Percentiles rank a stretch among this genome's conserved stretches.
Conservation (phyloP, 768 basidiomycete genomes). For the Pleurotus tuoliensis region DNA sequence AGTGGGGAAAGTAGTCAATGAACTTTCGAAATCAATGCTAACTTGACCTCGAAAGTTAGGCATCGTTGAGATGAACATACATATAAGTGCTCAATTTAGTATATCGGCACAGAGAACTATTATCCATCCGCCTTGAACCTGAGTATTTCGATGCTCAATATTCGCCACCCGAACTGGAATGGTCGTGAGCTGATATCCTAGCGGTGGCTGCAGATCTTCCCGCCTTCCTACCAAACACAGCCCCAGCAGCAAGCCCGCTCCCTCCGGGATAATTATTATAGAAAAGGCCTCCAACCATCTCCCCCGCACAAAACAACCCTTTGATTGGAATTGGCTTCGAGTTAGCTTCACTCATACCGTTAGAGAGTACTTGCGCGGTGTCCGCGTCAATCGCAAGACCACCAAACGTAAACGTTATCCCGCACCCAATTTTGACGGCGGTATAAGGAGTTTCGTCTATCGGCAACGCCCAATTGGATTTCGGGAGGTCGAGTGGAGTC, state of each 20-base stretch:
- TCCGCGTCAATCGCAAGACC: conserved; percentile 57
- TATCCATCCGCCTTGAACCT: too few relatives aligned
- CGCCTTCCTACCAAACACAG: conserved; percentile 61
- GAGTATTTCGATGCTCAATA: too few relatives aligned
- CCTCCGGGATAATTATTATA: conserved; percentile 69
- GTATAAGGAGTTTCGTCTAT: conserved; percentile 52
- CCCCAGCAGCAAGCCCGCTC: conserved; percentile 60
- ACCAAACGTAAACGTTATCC: conserved; percentile 72
- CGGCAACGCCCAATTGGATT: conserved; percentile 67
- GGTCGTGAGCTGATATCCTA: too few relatives aligned
- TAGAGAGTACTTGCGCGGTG: conserved; percentile 46
- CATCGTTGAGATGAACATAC: too few relatives aligned
- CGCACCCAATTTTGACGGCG: conserved; percentile 66
- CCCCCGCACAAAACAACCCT: conserved; percentile 64
- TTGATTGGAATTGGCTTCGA: conserved; percentile 35
- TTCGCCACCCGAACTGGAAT: too few relatives aligned
- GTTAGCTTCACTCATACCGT: conserved; percentile 11
- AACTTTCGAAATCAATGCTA: too few relatives aligned
- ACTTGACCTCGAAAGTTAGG: too few relatives aligned
- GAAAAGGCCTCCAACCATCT: conserved; percentile 65
- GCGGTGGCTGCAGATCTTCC: conserved; percentile 22
- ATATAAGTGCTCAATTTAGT: too few relatives aligned
- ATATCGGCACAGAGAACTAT: too few relatives aligned
- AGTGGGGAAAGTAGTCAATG: too few relatives aligned
- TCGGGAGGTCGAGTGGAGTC: conserved; percentile 37